phyloP scores from a whole-genome alignment of 1,284 basidiomycete species.

The Lentinula novae-zelandiae region DNA sequence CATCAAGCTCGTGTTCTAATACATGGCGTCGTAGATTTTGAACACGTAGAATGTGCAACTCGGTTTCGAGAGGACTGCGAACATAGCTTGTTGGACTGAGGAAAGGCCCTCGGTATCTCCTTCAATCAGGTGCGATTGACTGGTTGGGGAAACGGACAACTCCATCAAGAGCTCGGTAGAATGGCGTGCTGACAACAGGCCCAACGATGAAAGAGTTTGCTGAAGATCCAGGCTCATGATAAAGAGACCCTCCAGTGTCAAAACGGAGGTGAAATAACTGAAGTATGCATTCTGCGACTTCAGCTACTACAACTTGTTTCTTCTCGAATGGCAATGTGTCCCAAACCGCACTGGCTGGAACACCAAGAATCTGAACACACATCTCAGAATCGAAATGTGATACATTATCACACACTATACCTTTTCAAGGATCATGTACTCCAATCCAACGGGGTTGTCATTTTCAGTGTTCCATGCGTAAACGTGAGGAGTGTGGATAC shows the following conservation, averaged over 20 bases:
- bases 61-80: slow-evolving; percentile 11
- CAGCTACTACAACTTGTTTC: slow-evolving; percentile 14
- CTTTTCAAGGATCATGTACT: slow-evolving; percentile 23
- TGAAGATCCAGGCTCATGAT: slow-evolving; percentile 1
- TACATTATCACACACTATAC: slow-evolving; percentile 3
- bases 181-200: slow-evolving; percentile 18
- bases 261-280: slow-evolving; percentile 18
- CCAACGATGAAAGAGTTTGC: slow-evolving; percentile 13
- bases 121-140: not conserved
- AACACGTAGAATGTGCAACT: slow-evolving; percentile 11
- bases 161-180: slow-evolving; percentile 19
- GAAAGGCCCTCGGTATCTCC: slow-evolving; percentile 17
- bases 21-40: slow-evolving; percentile 3
- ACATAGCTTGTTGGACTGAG: slow-evolving; percentile 11
- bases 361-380: slow-evolving; percentile 13
- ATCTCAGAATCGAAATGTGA: not conserved
- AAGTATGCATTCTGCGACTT: slow-evolving; percentile 16
- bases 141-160: slow-evolving; percentile 7
- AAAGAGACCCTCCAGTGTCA: slow-evolving; percentile 17
- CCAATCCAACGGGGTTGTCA: slow-evolving; percentile 17
- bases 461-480: slow-evolving; percentile 16
- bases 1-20: slow-evolving; percentile 9
- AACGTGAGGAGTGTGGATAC: slow-evolving; percentile 17
- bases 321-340: slow-evolving; percentile 10
- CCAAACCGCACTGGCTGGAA: slow-evolving; percentile 15